Evolutionary conservation across 306 rosid species (phyloP), one percentile per base, ranked within the genome.

Genomic region (Vicia faba): DNA sequence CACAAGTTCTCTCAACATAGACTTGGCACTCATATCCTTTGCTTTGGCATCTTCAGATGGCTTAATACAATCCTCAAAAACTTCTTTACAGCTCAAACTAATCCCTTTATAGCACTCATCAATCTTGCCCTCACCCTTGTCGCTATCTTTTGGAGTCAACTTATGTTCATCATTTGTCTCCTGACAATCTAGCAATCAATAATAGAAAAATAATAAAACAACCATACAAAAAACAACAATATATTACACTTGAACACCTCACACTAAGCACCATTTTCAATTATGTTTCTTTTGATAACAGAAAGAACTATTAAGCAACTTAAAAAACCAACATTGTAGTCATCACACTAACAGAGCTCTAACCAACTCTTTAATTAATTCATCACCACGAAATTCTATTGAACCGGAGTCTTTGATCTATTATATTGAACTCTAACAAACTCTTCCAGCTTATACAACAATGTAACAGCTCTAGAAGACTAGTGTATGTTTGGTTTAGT

Each of bases 141-240:
- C 44, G 55, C 48, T 66, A 75, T 57, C 80, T 50, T 81, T 77
- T 15, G 44, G 29, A 41, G 69, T 44, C 38, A 50, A 76, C 55
- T 29, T 77, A 58, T 68, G 59, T 61, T 35, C 53, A 61, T 55
- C 61, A 64, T 51, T 75, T 41, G 58, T 18, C 76, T 73, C 72
- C 79, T 7, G 70, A 73, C 25, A 31, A 61, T 48, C 97, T 91
- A 69, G 48, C 71, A 77, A 29, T 73, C 75, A 66, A 53, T 31
- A 73, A 73, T 48, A 33, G 23, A 59, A 68, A 45, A 64, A 46
- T 20, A 43, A 25, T 19, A 39, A 13, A 58, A 69, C n/a, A 59
- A n/a, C 4, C 36, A 43, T 11, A 19, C 58, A 48, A 68, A n/a
- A n/a, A 69, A 38, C 18, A 59, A 40, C 53, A 71, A 26, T 3